These are phyloP conservation scores for Gastrolobium bilobum DNA, from an alignment of 306 rosid species.

Conservation along the genomic window DNA sequence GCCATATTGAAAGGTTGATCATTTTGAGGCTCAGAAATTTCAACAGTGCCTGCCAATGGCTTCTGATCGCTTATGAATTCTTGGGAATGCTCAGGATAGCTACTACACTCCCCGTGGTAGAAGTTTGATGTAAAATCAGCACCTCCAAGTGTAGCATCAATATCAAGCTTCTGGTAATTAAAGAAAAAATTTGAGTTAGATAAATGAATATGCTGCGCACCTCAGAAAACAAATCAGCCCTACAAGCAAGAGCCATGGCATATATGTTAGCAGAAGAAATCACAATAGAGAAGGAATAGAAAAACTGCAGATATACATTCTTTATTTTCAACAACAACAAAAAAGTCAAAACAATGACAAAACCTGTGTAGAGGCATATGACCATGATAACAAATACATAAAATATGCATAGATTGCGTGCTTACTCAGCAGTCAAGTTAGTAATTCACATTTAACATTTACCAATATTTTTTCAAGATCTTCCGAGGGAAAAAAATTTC, in stretches of 20 bases:
- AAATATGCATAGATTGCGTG: not conserved
- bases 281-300: not conserved
- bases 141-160: constrained; percentile 41
- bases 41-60: constrained; percentile 50
- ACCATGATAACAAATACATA: not conserved
- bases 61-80: constrained; percentile 53
- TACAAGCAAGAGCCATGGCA: not conserved
- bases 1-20: constrained; percentile 48
- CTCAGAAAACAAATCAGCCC: constrained; percentile 5
- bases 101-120: constrained; percentile 74
- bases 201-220: not conserved
- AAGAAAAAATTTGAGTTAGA: constrained; percentile 14
- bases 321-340: not conserved
- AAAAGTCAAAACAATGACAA: not conserved
- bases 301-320: not conserved
- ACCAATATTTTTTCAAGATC: not conserved
- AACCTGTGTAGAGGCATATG: not conserved
- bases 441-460: constrained; percentile 29
- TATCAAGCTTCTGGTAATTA: constrained; percentile 57
- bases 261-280: not conserved
- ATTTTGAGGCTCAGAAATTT: constrained; percentile 44
- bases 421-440: constrained; percentile 2
- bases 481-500: not conserved
- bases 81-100: constrained; percentile 55
- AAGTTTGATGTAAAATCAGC: constrained; percentile 54